Evolutionary conservation across 148 eudicot species (phyloP).

Genomic region (Rhododendron molle): DNA sequence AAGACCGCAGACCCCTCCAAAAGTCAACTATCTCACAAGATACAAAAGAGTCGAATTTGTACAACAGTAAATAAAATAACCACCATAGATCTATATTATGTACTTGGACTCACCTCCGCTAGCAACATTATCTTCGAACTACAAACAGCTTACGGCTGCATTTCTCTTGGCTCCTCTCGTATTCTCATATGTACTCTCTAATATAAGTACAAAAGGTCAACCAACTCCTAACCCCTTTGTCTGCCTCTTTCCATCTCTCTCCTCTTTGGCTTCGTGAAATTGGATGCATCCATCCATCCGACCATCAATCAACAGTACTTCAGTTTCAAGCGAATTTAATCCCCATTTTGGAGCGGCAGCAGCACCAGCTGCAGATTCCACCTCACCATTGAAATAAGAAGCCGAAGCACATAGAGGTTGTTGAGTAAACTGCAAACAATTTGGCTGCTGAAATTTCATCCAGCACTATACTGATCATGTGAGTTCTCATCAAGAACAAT

Average conservation of each 20-base stretch:
- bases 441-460: not conserved
- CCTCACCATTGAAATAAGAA: not conserved
- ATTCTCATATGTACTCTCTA: not conserved
- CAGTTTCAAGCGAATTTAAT: conserved; percentile 1
- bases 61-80: conserved; percentile 1
- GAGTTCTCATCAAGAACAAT: conserved; percentile 57
- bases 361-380: not conserved
- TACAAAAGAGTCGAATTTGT: conserved; percentile 3
- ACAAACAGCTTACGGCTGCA: not conserved
- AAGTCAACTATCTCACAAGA: conserved; percentile 6
- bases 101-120: conserved; percentile 4
- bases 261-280: not conserved
- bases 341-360: not conserved
- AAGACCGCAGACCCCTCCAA: not conserved
- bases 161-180: conserved; percentile 6
- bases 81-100: not conserved
- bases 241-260: not conserved
- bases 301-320: not conserved
- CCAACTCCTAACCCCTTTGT: not conserved
- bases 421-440: not conserved
- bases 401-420: not conserved
- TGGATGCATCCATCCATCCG: not conserved
- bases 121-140: conserved; percentile 8
- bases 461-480: not conserved
- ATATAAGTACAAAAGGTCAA: not conserved